A percentile compares a stretch with the other conserved stretches of the same genome.
Conservation (phyloP, 1,284 basidiomycete genomes). For the Mycosarcoma mackinlayi region DNA sequence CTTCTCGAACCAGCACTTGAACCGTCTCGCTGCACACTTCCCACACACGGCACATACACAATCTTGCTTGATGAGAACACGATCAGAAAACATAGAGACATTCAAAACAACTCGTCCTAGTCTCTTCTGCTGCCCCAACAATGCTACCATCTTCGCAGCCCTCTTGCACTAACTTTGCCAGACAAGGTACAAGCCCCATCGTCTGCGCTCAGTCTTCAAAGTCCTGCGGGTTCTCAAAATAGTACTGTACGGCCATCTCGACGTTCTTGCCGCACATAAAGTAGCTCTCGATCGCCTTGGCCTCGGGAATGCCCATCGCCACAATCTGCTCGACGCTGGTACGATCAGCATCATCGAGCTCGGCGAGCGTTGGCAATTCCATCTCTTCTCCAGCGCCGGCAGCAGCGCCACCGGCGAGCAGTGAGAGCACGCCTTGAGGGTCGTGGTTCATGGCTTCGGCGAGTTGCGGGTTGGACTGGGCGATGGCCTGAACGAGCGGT, state of each 20-base stretch:
- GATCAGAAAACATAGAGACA: too few species aligned
- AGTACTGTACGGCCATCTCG: constrained; percentile 68
- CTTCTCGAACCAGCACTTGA: too few species aligned
- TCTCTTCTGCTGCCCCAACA: too few species aligned
- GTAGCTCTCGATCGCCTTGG: constrained; percentile 64
- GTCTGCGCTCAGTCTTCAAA: constrained; percentile 48
- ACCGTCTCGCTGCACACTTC: too few species aligned
- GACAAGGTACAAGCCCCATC: too few species aligned
- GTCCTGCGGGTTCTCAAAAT: constrained; percentile 64
- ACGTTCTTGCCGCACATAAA: constrained; percentile 67
- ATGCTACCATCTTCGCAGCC: too few species aligned
- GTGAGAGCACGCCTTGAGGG: constrained; percentile 62
- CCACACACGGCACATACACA: too few species aligned
- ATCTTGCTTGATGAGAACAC: too few species aligned
- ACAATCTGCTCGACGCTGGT: constrained; percentile 62
- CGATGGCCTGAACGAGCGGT: constrained; percentile 65
- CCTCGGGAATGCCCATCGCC: constrained; percentile 65
- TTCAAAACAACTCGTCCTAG: too few species aligned
- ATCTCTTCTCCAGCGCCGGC: constrained; percentile 56
- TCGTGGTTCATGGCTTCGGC: constrained; percentile 64
- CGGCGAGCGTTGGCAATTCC: constrained; percentile 54
- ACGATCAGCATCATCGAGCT: constrained; percentile 59
- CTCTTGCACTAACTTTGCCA: too few species aligned
- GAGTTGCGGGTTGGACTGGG: constrained; percentile 65
- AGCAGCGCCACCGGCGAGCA: constrained; percentile 58